These are phyloP conservation scores for Primulina huaijiensis DNA, from an alignment of 257 asterid species.

Conservation along the genomic window DNA sequence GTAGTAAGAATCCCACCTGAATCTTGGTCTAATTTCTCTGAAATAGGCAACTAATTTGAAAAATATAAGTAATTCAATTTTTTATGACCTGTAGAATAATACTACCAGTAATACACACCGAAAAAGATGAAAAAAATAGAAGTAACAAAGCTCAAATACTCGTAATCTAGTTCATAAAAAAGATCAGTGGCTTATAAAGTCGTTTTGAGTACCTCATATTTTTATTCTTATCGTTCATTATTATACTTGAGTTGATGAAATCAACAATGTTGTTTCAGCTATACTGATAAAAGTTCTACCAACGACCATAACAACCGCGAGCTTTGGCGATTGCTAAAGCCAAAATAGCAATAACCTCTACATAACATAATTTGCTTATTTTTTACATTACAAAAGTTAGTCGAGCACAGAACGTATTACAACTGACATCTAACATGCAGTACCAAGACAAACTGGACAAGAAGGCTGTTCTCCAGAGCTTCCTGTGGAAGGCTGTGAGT, in stretches of 20 bases:
- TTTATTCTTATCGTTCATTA: background rate
- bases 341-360: constrained; percentile 15
- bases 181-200: background rate
- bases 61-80: constrained; percentile 18
- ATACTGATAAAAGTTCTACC: constrained; percentile 2
- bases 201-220: background rate
- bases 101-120: constrained; percentile 15
- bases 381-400: background rate
- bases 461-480: constrained; percentile 80
- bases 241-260: constrained; percentile 2
- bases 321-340: constrained; percentile 16
- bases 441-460: constrained; percentile 98
- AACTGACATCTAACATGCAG: constrained; percentile 12
- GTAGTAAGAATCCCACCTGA: constrained; percentile 87
- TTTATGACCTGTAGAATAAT: constrained; percentile 2
- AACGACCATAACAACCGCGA: background rate
- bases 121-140: constrained; percentile 12
- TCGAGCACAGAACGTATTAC: constrained; percentile 10
- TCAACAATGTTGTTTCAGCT: background rate
- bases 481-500: constrained; percentile 57
- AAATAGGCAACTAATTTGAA: constrained; percentile 28
- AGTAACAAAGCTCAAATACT: background rate
- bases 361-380: background rate
- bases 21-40: constrained; percentile 91
- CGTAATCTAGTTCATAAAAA: constrained; percentile 15